Base-by-base conservation (phyloP, 768 basidiomycete species). In the Mycena pura region DNA sequence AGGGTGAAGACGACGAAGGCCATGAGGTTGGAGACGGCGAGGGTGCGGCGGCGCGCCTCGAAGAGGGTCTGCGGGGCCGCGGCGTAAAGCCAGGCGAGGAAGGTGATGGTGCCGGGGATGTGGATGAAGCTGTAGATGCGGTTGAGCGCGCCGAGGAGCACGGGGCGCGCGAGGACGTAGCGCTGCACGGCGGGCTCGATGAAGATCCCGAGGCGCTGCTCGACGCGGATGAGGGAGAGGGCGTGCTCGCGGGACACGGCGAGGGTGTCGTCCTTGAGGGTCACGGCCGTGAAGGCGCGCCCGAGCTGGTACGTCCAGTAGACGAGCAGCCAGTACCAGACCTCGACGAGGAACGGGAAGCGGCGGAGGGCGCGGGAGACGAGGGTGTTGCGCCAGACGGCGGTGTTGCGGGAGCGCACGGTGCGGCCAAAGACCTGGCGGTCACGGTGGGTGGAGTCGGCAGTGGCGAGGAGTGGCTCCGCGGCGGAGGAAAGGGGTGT, bases 51-150 rank as follows among this genome's bases (percentile, higher is more conserved):
- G 50, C 64, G 64, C 31, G 64, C 55, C 60, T 65, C 64, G 52
- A 65, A 65, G 31, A 65, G 25, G 6, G 39, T 15, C 40, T 65
- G 64, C 1, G 64, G 64, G 19, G 64, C 64, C 11, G 38, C 64
- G 56, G 64, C 64, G 22, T 65, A 65, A 2, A 65, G 46, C 64
- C 64, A 65, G 17, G 64, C 64, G 14, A 65, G 50, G 60, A 65
- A 65, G 48, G 64, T 54, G 15, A 65, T 65, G 7, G 64, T 65
- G 11, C 64, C 64, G 19, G 64, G 64, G 34, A 65, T 65, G 45
- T 65, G 64, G 36, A 65, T 65, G 46, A 65, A 65, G 46, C 50
- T 53, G 57, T 65, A 65, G 60, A 65, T 65, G 46, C 64, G 64
- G 46, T 65, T 65, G 34, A 65, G 57, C 22, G 64, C 64, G 19